Percentiles rank a stretch among this genome's conserved stretches.
Evolutionary conservation across 1,284 basidiomycete genomes (phyloP).

Genomic region (Austropuccinia psidii): DNA sequence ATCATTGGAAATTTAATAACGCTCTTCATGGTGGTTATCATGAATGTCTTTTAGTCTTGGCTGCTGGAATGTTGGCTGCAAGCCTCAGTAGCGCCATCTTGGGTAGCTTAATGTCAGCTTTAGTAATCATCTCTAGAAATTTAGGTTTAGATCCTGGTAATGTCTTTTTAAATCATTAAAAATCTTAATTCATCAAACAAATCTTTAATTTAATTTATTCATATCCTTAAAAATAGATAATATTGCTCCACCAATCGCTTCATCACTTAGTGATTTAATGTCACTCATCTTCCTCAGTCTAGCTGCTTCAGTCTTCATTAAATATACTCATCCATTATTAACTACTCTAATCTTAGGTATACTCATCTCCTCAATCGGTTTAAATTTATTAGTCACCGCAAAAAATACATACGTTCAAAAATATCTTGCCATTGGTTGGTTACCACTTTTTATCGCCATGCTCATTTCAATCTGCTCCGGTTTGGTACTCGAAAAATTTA

Average conservation of each 20-base stretch:
- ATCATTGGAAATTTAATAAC: conserved; percentile 38
- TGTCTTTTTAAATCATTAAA: conserved; percentile 38
- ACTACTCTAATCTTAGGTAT: conserved; percentile 59
- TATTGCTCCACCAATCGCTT: conserved; percentile 85
- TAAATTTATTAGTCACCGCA: conserved; percentile 54
- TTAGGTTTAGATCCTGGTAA: conserved; percentile 73
- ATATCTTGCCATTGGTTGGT: conserved; percentile 76
- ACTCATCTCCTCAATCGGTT: conserved; percentile 54
- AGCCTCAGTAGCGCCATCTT: conserved; percentile 69
- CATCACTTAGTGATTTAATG: conserved; percentile 83
- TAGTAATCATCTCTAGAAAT: conserved; percentile 70
- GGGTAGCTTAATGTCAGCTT: conserved; percentile 83
- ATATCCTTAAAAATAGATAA: conserved; percentile 58
- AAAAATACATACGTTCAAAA: conserved; percentile 62
- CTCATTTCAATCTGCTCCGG: conserved; percentile 82
- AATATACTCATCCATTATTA: conserved; percentile 48
- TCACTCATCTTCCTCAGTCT: conserved; percentile 55
- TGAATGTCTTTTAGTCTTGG: conserved; percentile 70
- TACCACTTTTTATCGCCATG: conserved; percentile 84
- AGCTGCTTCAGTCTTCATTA: conserved; percentile 45
- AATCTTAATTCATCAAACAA: not conserved
- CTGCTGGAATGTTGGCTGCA: conserved; percentile 80
- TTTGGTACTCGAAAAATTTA: conserved; percentile 80
- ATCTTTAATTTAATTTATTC: conserved; percentile 5
- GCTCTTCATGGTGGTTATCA: conserved; percentile 49